Conservation (phyloP, 805 yeast species). For the Metschnikowia rubicola region DNA sequence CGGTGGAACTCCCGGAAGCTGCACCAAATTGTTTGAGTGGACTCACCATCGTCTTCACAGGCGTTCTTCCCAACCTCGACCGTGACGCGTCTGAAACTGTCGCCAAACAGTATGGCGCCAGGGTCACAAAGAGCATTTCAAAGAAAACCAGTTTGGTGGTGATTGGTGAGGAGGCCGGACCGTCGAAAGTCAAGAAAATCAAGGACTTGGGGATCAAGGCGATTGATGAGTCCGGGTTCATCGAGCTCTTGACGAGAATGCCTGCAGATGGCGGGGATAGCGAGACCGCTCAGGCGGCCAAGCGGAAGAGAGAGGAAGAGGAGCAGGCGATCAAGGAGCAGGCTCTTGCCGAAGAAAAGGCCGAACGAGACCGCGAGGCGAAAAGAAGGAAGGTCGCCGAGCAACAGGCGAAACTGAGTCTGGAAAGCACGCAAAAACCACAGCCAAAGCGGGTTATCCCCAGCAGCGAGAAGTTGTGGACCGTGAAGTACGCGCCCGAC, state of each 20-base stretch:
- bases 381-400: constrained; percentile 34
- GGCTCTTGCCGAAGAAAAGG: constrained; percentile 42
- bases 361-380: constrained; percentile 34
- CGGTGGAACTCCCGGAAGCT: constrained; percentile 69
- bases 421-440: not conserved
- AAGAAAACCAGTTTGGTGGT: constrained; percentile 86
- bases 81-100: constrained; percentile 71
- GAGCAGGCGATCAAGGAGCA: constrained; percentile 50
- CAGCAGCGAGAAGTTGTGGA: constrained; percentile 77
- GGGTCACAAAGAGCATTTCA: constrained; percentile 81
- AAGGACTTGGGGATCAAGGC: constrained; percentile 71
- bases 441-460: constrained; percentile 31
- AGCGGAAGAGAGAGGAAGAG: constrained; percentile 65
- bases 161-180: constrained; percentile 94
- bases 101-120: constrained; percentile 87
- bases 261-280: constrained; percentile 92
- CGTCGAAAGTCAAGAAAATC: constrained; percentile 84
- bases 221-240: constrained; percentile 82
- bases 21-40: constrained; percentile 85
- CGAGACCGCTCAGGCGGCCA: constrained; percentile 70
- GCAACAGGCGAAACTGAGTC: constrained; percentile 8
- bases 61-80: constrained; percentile 74
- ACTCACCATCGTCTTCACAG: constrained; percentile 89
- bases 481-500: constrained; percentile 87
- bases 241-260: constrained; percentile 68